Conservation (phyloP, 1,284 basidiomycete genomes). For the Pascua guehoae region DNA sequence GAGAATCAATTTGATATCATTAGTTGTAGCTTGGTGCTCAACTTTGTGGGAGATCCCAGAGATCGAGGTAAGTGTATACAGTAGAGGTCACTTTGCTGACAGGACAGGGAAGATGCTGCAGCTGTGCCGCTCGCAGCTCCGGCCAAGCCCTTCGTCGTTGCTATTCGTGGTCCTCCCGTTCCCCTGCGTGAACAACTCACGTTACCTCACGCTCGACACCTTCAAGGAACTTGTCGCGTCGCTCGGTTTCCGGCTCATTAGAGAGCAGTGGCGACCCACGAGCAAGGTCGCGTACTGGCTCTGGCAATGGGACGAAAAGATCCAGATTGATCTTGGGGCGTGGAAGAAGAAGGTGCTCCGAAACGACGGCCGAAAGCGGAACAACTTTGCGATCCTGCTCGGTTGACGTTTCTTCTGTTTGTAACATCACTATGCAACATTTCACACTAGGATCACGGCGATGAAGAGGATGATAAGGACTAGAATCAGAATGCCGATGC, state of each 20-base stretch:
- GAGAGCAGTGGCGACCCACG: constrained; percentile 57
- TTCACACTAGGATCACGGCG: constrained; percentile 55
- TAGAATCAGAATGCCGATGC: constrained; percentile 58
- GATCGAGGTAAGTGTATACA: constrained; percentile 61
- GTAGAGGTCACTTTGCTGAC: neutral
- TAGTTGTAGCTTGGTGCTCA: constrained; percentile 78
- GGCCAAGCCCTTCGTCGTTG: constrained; percentile 52
- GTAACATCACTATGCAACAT: neutral
- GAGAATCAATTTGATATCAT: constrained; percentile 66
- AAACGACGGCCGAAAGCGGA: constrained; percentile 61
- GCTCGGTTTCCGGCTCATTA: constrained; percentile 63
- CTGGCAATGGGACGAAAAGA: constrained; percentile 28
- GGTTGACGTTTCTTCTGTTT: neutral
- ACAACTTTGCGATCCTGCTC: constrained; percentile 66
- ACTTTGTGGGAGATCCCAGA: constrained; percentile 72
- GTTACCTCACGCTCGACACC: constrained; percentile 65
- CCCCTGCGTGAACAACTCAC: constrained; percentile 76
- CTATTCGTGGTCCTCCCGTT: constrained; percentile 76
- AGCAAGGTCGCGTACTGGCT: constrained; percentile 49
- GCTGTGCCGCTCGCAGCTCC: constrained; percentile 62
- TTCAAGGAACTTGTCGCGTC: constrained; percentile 59
- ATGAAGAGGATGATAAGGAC: constrained; percentile 55
- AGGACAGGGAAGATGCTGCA: constrained; percentile 66
- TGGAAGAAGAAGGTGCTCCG: constrained; percentile 58
- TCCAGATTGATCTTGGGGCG: constrained; percentile 6